phyloP scores from a whole-genome alignment of 345 rosid genomes.

The Lepidium didymum region DNA sequence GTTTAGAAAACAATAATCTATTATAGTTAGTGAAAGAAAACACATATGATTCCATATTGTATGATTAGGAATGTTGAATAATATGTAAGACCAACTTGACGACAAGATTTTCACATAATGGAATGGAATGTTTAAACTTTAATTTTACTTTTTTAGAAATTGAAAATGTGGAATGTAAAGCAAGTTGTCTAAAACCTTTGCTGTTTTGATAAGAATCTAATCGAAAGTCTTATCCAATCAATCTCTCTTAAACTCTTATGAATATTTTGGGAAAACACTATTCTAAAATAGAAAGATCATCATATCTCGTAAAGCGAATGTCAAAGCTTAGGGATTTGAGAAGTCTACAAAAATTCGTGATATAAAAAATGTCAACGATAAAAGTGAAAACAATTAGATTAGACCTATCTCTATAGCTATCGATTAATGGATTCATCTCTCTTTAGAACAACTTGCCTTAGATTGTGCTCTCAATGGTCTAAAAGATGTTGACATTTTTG shows the following conservation, averaged over 20 bases:
- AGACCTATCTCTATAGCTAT: constrained; percentile 7
- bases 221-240: constrained; percentile 5
- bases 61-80: constrained; percentile 17
- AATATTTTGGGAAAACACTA: background rate
- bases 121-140: constrained; percentile 16
- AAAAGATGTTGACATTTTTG: constrained; percentile 10
- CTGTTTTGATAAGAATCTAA: constrained; percentile 13
- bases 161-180: constrained; percentile 4
- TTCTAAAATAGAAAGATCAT: background rate
- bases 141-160: constrained; percentile 4
- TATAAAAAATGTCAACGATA: constrained; percentile 9
- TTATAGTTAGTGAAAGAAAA: background rate
- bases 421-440: constrained; percentile 8
- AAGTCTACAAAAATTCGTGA: background rate
- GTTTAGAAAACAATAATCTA: background rate
- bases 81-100: constrained; percentile 12
- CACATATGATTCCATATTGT: background rate
- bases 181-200: constrained; percentile 13
- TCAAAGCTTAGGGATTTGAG: constrained; percentile 6
- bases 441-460: constrained; percentile 22
- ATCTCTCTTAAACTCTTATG: background rate
- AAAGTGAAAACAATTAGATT: background rate
- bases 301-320: constrained; percentile 2
- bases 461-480: constrained; percentile 11
- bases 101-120: constrained; percentile 20